Base-by-base conservation (phyloP, 2,329 filamentous ascomycete genomes). In the Colletotrichum sp. region DNA sequence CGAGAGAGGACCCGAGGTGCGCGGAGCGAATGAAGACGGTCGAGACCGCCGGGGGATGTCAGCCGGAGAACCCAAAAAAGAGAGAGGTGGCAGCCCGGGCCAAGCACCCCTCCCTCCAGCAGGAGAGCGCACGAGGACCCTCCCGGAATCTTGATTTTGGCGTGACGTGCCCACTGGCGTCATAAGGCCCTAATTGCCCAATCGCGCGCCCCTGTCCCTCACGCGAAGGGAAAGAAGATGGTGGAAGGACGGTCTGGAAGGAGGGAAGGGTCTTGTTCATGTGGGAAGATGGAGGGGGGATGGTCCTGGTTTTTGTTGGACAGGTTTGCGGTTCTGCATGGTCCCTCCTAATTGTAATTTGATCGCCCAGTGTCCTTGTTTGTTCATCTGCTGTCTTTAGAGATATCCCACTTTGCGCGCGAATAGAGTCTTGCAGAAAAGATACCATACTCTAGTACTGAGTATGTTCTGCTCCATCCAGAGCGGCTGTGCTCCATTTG, bases 141-240 rank as follows among this genome's bases (percentile, higher is more conserved):
- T 34, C 39, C 62, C 60, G 57, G 70, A 77, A 75, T 77, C 75
- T 71, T 78, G 75, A 60, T 78, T 78, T 69, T 74, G 75, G 71
- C 69, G 76, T 77, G 76, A 74, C 76, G 74, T 77, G 76, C 75
- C 44, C 59, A 44, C 66, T 77, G 75, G 75, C 77, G 77, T 78
- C 77, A 78, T 78, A 75, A 62, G 67, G 77, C 59, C 67, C 67
- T 34, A 65, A 77, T 71, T 71, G 75, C 67, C 75, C 77, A 78
- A 78, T 74, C 36, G 76, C 62, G 59, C 32, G 72, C 59, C 70
- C 59, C 67, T 69, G 74, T 74, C 64, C 15, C 24, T 69, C 69
- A 64, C 69, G 57, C 57, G 69, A 64, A 68, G 69, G 57, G 69
- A 72, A 72, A 55, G 32, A 30, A 59, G 34, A 49, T 16, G 44